Base-by-base conservation (phyloP, 495 filamentous ascomycete genomes). In the Parathielavia appendiculata region DNA sequence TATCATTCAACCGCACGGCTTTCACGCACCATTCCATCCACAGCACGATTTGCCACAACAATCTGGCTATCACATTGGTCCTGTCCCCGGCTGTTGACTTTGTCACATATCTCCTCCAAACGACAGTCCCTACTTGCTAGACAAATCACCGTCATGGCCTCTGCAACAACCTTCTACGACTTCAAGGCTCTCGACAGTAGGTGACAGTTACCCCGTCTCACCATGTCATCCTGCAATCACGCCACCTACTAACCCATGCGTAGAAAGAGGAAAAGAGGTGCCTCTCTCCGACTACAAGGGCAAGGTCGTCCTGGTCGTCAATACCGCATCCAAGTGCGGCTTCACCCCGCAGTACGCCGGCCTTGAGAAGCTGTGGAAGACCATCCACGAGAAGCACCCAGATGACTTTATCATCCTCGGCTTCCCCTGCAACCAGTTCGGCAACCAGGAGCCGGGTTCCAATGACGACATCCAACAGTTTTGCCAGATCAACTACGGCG, bases 401-500 rank as follows among this genome's bases (percentile, higher is more conserved):
- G 81, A 90, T 46, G 80, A 89, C 63, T 92, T 98, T 75, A 75
- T 79, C 62, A 83, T 99, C 72, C 79, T 99, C 64, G 93, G 92
- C 63, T 97, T 99, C 79, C 93, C 93, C 55, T 97, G 92, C 84
- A 97, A 97, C 79, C 93, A 99, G 74, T 99, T 99, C 78, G 87
- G 85, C 68, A 70, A 71, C 61, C 95, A 97, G 70, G 95, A 97
- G 63, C 92, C 91, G 16, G 91, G 89, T 60, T 77, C 78, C 76
- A 85, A 93, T 73, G 92, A 93, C 62, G 86, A 95, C 38, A 96
- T 97, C 73, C 88, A 95, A 74, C 73, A 75, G 57, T 97, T 98
- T 80, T 96, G 93, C 81, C 85, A 89, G 75, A 34, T 89, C 65
- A 97, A 97, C 81, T 97, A 96, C 75, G 93, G 95, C 69, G 90